phyloP scores from a whole-genome alignment of 1,139 yeast species.

The Saccharomyces pastorianus region DNA sequence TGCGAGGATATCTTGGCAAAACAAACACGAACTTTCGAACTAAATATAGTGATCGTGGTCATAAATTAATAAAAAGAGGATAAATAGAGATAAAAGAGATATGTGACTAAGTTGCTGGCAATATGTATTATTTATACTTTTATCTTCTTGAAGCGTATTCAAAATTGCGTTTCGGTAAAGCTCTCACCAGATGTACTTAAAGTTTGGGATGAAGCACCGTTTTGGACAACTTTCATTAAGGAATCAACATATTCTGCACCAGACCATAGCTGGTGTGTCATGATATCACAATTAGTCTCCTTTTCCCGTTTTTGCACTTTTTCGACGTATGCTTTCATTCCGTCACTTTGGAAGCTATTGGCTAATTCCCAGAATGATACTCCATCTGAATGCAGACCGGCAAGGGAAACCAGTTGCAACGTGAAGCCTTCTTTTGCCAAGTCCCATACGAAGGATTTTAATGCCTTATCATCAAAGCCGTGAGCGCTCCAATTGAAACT shows the following conservation, averaged over 20 bases:
- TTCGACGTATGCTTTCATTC: conserved; percentile 52
- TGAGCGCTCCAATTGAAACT: conserved; percentile 52
- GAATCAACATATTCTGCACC: conserved; percentile 49
- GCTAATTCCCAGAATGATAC: conserved; percentile 45
- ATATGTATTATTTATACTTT: no score
- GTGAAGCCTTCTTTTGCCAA: conserved; percentile 49
- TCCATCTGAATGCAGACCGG: conserved; percentile 48
- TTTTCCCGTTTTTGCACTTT: conserved; percentile 42
- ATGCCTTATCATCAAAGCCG: conserved; percentile 41
- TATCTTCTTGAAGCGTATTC: not conserved
- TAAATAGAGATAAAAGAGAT: not conserved
- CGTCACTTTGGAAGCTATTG: conserved; percentile 39
- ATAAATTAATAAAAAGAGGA: not conserved
- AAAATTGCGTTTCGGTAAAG: conserved; percentile 39
- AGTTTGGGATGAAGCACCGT: conserved; percentile 40
- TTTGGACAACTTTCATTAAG: conserved; percentile 38
- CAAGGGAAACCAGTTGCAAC: conserved; percentile 45
- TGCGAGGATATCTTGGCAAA: not conserved
- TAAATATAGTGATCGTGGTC: not conserved
- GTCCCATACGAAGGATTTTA: conserved; percentile 45
- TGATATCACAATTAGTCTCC: conserved; percentile 41
- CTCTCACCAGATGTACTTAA: conserved; percentile 39
- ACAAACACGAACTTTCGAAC: not conserved
- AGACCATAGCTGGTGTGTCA: conserved; percentile 55
- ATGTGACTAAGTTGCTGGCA: not conserved